Evolutionary conservation across 345 rosid species (phyloP), one percentile per base, ranked within the genome.

Genomic region (Firmiana major): DNA sequence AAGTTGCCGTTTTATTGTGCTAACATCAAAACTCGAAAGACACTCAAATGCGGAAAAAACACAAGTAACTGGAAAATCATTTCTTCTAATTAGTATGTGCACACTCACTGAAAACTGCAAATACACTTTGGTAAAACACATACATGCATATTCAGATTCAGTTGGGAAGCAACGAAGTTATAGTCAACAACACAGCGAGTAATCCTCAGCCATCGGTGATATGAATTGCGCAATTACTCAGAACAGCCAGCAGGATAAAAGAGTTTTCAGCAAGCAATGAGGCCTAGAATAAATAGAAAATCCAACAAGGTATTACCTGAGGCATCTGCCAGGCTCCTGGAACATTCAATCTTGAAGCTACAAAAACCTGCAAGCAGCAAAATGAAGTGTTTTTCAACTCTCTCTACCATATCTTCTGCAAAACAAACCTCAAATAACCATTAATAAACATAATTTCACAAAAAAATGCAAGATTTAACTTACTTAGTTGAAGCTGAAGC

Each of bases 301-400:
- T 51, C 74, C 26, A 63, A 16, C 22, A 49, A 21, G 58, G 26
- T 24, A 78, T 51, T 74, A 92, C 99, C 99, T 96, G 99, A 79
- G 98, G 98, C 99, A 96, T 96, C 89, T 96, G 99, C 99, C 99
- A 96, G 31, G 98, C 99, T 89, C 99, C 99, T 0, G 98, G 99
- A 83, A 96, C 98, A 84, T 96, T 96, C 84, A 96, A 83, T 78
- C 97, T 96, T 2, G 99, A 93, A 45, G 91, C 99, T 83, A 96
- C 98, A 84, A 96, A 96, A 24, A 96, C 87, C 99, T 96, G 88
- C 78, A 57, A 77, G 21, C 36, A 63, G 45, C 17, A 10, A 72
- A 73, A 75, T 57, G 26, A 78, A 71, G 68, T 38, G n/a, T n/a
- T 17, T 17, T 51, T 72, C 62, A 79, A n/a, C 31, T 63, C 19